Percentiles rank a stretch among this genome's conserved stretches.
These are phyloP conservation scores for Lumnitzera littorea DNA, from an alignment of 345 rosid genomes.

Conservation along the genomic window DNA sequence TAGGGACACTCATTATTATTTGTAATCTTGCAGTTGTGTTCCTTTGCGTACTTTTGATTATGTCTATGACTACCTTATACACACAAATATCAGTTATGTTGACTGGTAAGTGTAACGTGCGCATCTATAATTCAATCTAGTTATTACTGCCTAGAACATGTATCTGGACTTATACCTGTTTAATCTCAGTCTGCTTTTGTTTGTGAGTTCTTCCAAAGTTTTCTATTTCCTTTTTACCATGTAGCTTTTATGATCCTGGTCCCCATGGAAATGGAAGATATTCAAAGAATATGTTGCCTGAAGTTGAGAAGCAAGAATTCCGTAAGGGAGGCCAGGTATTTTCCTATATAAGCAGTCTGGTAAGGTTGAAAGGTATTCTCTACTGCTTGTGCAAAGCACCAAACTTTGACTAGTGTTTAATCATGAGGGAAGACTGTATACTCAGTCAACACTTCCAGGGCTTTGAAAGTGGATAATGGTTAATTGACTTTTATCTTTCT, in stretches of 20 bases:
- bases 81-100: slow-evolving; percentile 75
- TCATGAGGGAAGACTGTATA: not conserved
- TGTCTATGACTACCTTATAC: slow-evolving; percentile 72
- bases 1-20: slow-evolving; percentile 1
- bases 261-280: slow-evolving; percentile 92
- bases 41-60: slow-evolving; percentile 82
- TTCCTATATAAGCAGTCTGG: slow-evolving; percentile 4
- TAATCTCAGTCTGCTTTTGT: too few species aligned
- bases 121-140: not conserved
- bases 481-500: too few species aligned
- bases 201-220: not conserved
- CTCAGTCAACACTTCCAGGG: too few species aligned
- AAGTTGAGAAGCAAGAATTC: slow-evolving; percentile 69
- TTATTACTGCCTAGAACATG: too few species aligned
- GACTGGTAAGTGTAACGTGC: slow-evolving; percentile 51
- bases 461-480: too few species aligned
- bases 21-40: slow-evolving; percentile 60
- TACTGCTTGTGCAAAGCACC: not conserved
- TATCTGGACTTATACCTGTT: too few species aligned
- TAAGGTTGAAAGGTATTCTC: not conserved
- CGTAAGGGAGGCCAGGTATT: slow-evolving; percentile 94
- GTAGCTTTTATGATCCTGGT: slow-evolving; percentile 84
- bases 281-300: slow-evolving; percentile 91
- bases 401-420: not conserved
- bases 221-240: slow-evolving; percentile 14